Conservation (phyloP, 805 yeast species). For the Kurtzmaniella cleridarum region DNA sequence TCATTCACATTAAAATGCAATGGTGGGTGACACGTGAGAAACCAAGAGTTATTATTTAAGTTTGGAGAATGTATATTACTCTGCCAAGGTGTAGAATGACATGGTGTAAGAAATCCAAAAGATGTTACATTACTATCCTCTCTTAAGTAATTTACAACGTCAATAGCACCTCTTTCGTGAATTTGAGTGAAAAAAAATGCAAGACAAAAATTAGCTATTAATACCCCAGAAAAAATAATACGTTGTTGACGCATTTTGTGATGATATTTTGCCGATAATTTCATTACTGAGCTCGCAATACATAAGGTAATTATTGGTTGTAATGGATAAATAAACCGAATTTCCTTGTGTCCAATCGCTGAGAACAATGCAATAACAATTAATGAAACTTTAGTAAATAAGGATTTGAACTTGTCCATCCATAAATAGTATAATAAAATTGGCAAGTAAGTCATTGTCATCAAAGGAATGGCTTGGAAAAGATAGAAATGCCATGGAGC, state of each 20-base stretch:
- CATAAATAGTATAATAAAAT: slow-evolving; percentile 32
- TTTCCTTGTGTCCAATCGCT: slow-evolving; percentile 76
- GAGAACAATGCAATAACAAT: slow-evolving; percentile 57
- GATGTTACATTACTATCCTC: slow-evolving; percentile 34
- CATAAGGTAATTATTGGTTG: slow-evolving; percentile 65
- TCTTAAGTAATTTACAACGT: slow-evolving; percentile 52
- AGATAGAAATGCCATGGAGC: slow-evolving; percentile 84
- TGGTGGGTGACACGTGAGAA: slow-evolving; percentile 91
- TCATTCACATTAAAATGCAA: slow-evolving; percentile 26
- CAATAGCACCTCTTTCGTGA: slow-evolving; percentile 85
- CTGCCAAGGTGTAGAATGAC: slow-evolving; percentile 97
- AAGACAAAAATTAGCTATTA: slow-evolving; percentile 32
- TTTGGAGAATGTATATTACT: slow-evolving; percentile 64
- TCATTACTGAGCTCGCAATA: slow-evolving; percentile 36
- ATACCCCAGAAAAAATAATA: slow-evolving; percentile 14
- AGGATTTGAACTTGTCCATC: slow-evolving; percentile 8
- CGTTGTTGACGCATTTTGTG: neutral
- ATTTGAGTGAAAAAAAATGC: slow-evolving; percentile 53
- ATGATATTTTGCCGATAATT: slow-evolving; percentile 1
- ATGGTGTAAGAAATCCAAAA: slow-evolving; percentile 85
- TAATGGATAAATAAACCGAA: slow-evolving; percentile 81
- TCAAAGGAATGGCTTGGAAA: slow-evolving; percentile 74
- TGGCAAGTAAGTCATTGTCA: slow-evolving; percentile 65
- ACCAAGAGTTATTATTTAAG: slow-evolving; percentile 43
- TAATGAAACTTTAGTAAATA: slow-evolving; percentile 21